Evolutionary conservation across 108 stramenopile species (phyloP), one percentile per base, ranked within the genome.

Genomic region (Cylindrotheca closterium): DNA sequence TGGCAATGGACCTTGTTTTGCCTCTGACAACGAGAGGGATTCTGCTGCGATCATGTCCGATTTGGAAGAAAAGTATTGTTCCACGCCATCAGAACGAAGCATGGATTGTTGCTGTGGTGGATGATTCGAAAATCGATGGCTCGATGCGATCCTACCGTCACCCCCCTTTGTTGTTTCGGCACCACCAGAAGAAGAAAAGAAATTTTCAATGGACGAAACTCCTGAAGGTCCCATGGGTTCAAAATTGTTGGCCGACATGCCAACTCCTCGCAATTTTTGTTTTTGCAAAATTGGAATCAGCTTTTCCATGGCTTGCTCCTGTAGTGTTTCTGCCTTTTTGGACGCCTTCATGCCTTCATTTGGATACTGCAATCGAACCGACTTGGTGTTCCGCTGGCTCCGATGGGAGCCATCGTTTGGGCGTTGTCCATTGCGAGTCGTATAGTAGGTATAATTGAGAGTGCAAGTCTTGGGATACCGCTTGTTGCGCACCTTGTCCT

Each of bases 401-500:
- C 32, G 28, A 1, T 32, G 19, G n/a, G 19, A 50, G 32, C n/a
- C 47, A 19, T 34, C 75, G 19, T 61, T 55, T 18, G 63, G 67
- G 27, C 76, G 63, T 33, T 34, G 1, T 2, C 67, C 67, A 25
- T 42, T 24, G 48, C 34, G 5, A 23, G 70, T 55, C 52, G 46
- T 67, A 33, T 52, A 60, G 45, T 56, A 72, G 1, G 78, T 77
- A 54, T 91, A 94, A 21, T 85, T 80, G 8, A 94, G 71, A 24
- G 80, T 89, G 30, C 79, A 75, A 2, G 77, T 73, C 58, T 75
- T 87, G 3, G 92, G 92, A 48, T 75, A 77, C 37, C 92, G 84
- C 57, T 68, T 63, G 62, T 94, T 94, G 23, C 88, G 69, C 17
- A 30, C 51, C 37, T 74, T 67, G 63, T 94, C 92, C 30, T 75